Percentiles rank a stretch among this genome's conserved stretches.
Conservation (phyloP, 2,329 filamentous ascomycete genomes). For the Colletotrichum chrysophilum region DNA sequence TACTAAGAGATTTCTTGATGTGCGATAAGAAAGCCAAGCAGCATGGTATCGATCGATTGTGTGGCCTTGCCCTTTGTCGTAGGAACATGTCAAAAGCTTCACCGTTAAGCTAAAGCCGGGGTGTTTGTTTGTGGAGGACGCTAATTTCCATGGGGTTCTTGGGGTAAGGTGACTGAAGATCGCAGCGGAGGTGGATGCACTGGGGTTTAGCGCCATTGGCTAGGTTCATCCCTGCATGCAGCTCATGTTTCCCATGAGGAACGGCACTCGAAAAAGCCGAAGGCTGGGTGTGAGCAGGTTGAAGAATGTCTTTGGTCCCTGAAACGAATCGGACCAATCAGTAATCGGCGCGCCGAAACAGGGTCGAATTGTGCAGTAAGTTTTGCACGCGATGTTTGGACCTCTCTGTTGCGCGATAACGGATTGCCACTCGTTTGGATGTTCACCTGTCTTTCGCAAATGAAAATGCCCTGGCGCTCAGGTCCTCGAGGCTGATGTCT, state of each 20-base stretch:
- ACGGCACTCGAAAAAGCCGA: not conserved
- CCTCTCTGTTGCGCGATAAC: not conserved
- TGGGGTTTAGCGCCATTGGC: not conserved
- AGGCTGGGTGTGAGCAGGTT: not conserved
- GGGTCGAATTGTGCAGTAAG: not conserved
- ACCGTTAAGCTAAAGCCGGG: not conserved
- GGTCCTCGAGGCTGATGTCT: not conserved
- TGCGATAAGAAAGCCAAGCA: not conserved
- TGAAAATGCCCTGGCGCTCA: not conserved
- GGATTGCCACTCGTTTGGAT: not conserved
- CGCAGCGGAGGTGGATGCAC: not conserved
- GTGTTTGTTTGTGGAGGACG: not conserved
- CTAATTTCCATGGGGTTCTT: not conserved
- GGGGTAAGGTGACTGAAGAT: not conserved
- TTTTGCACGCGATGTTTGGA: not conserved
- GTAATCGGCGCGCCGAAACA: not conserved
- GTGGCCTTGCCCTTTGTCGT: not conserved
- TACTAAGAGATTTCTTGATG: not conserved
- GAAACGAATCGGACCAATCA: not conserved
- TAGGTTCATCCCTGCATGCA: not conserved
- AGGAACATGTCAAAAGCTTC: fast-evolving
- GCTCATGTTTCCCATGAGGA: not conserved
- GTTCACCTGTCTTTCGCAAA: not conserved
- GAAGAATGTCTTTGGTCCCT: not conserved
- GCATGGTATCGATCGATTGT: not conserved